These are phyloP conservation scores for Trichoderma harzianum DNA, from an alignment of 2,329 filamentous ascomycete genomes.

Conservation along the genomic window DNA sequence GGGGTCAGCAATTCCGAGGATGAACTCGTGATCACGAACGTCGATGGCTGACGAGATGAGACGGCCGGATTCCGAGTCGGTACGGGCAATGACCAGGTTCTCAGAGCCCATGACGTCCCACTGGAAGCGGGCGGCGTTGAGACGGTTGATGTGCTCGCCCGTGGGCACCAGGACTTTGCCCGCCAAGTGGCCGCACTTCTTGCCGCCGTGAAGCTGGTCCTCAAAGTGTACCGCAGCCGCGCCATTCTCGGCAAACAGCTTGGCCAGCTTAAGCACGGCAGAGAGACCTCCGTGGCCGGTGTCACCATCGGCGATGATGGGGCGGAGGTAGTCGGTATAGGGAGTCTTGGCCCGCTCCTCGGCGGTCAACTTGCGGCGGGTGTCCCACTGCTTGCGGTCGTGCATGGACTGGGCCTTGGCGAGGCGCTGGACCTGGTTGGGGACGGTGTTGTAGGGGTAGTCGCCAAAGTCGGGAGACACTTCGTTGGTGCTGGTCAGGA, in stretches of 20 bases:
- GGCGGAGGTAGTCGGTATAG: conserved; percentile 88
- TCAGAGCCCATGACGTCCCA: conserved; percentile 98
- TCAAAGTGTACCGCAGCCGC: conserved; percentile 97
- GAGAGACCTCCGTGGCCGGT: conserved; percentile 92
- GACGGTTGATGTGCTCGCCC: conserved; percentile 92
- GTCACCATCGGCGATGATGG: conserved; percentile 94
- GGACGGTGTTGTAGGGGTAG: conserved; percentile 98
- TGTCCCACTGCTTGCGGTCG: conserved; percentile 92
- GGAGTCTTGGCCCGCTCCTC: conserved; percentile 72
- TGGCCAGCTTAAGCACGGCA: conserved; percentile 91
- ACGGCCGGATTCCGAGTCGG: conserved; percentile 90
- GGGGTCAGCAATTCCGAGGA: conserved; percentile 76
- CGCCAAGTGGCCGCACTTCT: conserved; percentile 96
- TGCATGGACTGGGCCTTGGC: conserved; percentile 97
- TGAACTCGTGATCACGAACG: conserved; percentile 93
- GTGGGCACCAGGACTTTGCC: conserved; percentile 94
- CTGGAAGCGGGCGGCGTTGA: conserved; percentile 88
- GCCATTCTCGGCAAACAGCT: conserved; percentile 95
- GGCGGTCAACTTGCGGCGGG: conserved; percentile 70
- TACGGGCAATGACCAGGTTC: conserved; percentile 90
- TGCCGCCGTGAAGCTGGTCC: conserved; percentile 94
- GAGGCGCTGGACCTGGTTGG: conserved; percentile 93
- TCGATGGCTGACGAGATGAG: conserved; percentile 89
- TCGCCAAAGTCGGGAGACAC: conserved; percentile 97
- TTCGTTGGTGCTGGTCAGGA: conserved; percentile 92